A percentile compares a stretch with the other conserved stretches of the same genome.
These are phyloP conservation scores for Cephaloascus albidus DNA, from an alignment of 805 yeast species.

Conservation along the genomic window DNA sequence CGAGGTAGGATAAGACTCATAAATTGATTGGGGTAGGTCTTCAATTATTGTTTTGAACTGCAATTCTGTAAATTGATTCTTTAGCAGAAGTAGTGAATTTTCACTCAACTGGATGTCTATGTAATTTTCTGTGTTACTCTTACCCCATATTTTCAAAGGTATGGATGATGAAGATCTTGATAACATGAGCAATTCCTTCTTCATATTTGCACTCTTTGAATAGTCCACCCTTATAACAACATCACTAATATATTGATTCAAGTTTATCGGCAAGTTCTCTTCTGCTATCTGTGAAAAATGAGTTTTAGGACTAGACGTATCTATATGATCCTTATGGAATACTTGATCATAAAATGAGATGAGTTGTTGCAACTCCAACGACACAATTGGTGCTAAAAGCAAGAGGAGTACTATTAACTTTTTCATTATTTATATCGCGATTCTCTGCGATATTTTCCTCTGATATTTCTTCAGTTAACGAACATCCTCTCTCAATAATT, in stretches of 20 bases:
- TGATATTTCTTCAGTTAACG: too few relatives aligned
- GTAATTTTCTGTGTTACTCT: slow-evolving; percentile 23
- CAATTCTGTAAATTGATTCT: slow-evolving; percentile 8
- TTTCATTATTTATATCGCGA: too few relatives aligned
- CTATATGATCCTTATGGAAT: too few relatives aligned
- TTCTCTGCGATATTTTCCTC: too few relatives aligned
- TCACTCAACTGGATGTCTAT: slow-evolving; percentile 32
- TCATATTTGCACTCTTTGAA: slow-evolving; percentile 9
- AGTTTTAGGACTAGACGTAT: too few relatives aligned
- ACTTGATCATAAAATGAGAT: too few relatives aligned
- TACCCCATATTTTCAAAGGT: slow-evolving; percentile 38
- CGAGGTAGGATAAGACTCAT: slow-evolving; percentile 40
- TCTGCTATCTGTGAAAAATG: slow-evolving; percentile 21
- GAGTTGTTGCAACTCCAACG: too few relatives aligned
- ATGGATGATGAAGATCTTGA: slow-evolving; percentile 3
- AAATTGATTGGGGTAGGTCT: slow-evolving; percentile 49
- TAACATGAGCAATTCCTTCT: slow-evolving; percentile 4
- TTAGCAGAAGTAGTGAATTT: slow-evolving; percentile 11
- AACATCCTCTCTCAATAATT: too few relatives aligned
- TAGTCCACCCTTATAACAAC: slow-evolving; percentile 35
- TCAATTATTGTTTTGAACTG: slow-evolving; percentile 34
- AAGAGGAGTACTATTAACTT: too few relatives aligned
- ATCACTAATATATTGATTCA: slow-evolving; percentile 29
- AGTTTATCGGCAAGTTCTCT: slow-evolving; percentile 26
- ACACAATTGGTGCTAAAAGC: too few relatives aligned